Conservation (phyloP, 805 yeast genomes). For the Metschnikowia colocasiae region DNA sequence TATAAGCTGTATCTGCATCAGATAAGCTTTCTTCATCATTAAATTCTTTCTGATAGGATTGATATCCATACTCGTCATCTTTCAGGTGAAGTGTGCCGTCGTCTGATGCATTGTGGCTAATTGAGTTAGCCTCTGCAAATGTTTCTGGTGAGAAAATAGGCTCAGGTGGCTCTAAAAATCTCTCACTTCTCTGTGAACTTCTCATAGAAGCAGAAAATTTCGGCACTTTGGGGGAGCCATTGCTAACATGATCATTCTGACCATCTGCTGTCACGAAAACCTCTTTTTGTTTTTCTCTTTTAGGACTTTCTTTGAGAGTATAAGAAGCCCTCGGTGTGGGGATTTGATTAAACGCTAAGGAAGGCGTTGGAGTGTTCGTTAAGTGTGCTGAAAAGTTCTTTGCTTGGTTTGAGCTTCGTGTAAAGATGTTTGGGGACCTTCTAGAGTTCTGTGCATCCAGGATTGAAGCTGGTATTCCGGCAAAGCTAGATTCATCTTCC, state of each 20-base stretch:
- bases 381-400: constrained; percentile 7
- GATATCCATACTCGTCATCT: constrained; percentile 30
- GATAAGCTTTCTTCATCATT: constrained; percentile 33
- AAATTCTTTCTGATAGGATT: constrained; percentile 33
- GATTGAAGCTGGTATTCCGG: constrained; percentile 31
- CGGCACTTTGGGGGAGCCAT: constrained; percentile 36
- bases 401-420: constrained; percentile 33
- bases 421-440: constrained; percentile 43
- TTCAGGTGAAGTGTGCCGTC: constrained; percentile 30
- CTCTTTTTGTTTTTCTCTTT: constrained; percentile 48
- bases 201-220: constrained; percentile 26
- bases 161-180: constrained; percentile 59
- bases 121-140: constrained; percentile 53
- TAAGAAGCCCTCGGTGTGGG: constrained; percentile 61
- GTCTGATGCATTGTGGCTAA: constrained; percentile 25
- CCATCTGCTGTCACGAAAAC: constrained; percentile 42
- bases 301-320: constrained; percentile 66
- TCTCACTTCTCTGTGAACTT: constrained; percentile 40
- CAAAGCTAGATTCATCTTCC: constrained; percentile 23
- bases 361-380: constrained; percentile 9
- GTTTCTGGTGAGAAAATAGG: constrained; percentile 63
- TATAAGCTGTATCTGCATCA: constrained; percentile 29
- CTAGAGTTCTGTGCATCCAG: constrained; percentile 25
- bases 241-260: constrained; percentile 23
- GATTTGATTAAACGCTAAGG: constrained; percentile 8